phyloP scores from a whole-genome alignment of 495 filamentous ascomycete genomes.

The Aspergillus wentii region DNA sequence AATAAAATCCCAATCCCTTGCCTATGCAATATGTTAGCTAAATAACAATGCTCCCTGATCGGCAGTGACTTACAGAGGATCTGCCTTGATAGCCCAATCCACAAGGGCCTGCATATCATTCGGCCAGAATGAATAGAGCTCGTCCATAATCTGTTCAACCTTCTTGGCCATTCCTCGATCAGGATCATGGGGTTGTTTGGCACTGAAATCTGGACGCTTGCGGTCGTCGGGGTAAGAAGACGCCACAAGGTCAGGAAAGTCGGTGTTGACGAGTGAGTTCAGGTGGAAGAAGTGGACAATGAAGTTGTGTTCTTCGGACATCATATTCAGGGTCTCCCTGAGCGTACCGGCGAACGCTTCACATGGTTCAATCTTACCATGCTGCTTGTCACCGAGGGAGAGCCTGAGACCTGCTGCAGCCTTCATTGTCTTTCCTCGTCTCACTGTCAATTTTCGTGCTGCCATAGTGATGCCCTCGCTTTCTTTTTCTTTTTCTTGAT shows the following conservation, averaged over 20 bases:
- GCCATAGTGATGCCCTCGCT: slow-evolving; percentile 63
- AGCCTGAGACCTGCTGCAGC: slow-evolving; percentile 57
- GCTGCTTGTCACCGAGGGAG: slow-evolving; percentile 56
- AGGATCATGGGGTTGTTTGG: slow-evolving; percentile 71
- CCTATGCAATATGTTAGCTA: slow-evolving; percentile 28
- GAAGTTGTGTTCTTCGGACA: slow-evolving; percentile 92
- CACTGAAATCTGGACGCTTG: slow-evolving; percentile 60
- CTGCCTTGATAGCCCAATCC: slow-evolving; percentile 75
- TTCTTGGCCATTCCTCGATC: slow-evolving; percentile 76
- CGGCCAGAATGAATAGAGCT: slow-evolving; percentile 76
- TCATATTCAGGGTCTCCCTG: slow-evolving; percentile 70
- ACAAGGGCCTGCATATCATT: slow-evolving; percentile 73
- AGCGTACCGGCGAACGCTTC: slow-evolving; percentile 81
- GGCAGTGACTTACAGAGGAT: slow-evolving; percentile 65
- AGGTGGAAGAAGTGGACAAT: slow-evolving; percentile 90
- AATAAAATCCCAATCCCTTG: slow-evolving; percentile 87
- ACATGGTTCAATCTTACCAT: slow-evolving; percentile 64
- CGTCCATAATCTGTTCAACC: slow-evolving; percentile 79
- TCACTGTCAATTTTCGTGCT: slow-evolving; percentile 87
- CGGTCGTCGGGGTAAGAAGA: slow-evolving; percentile 62
- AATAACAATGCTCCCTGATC: not conserved
- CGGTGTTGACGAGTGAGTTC: slow-evolving; percentile 65
- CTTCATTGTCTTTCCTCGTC: slow-evolving; percentile 78
- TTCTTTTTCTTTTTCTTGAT: slow-evolving; percentile 77
- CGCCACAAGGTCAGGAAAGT: slow-evolving; percentile 76